phyloP scores from a whole-genome alignment of 1,284 basidiomycete species.

The Anthracocystis panici-leucophaei region DNA sequence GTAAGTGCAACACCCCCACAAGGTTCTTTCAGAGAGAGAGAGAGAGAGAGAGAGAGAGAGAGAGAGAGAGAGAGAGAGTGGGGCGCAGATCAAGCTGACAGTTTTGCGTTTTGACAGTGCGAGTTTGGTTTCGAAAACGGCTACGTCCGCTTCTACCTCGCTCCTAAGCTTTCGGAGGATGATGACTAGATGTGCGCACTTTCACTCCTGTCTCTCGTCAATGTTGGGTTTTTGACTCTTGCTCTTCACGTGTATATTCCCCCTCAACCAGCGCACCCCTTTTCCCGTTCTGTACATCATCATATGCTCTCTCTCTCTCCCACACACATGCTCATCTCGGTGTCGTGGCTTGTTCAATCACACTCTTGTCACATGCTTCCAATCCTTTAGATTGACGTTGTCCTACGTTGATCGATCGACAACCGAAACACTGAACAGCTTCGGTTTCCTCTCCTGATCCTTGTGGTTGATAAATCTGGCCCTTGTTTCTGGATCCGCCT shows the following conservation, averaged over 20 bases:
- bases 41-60: too few relatives aligned
- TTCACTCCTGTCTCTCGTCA: background rate
- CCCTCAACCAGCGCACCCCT: too few relatives aligned
- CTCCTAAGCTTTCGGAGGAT: constrained; percentile 67
- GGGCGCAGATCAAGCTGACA: background rate
- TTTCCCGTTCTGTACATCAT: too few relatives aligned
- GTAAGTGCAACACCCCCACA: too few relatives aligned
- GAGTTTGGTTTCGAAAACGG: constrained; percentile 87
- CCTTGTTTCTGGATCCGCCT: background rate
- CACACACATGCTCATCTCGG: too few relatives aligned
- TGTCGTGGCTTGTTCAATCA: too few relatives aligned
- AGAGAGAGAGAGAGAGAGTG: background rate
- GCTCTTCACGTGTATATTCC: background rate
- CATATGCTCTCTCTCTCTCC: too few relatives aligned
- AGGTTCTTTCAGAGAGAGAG: too few relatives aligned
- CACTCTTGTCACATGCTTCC: too few relatives aligned
- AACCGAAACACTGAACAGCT: constrained; percentile 32
- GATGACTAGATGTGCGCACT: constrained; percentile 41
- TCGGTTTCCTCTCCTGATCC: constrained; percentile 13
- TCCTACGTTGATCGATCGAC: constrained; percentile 32
- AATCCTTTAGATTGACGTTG: too few relatives aligned
- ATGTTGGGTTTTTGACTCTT: background rate
- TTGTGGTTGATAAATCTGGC: constrained; percentile 25
- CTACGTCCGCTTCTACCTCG: constrained; percentile 69
- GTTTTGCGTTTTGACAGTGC: constrained; percentile 71